Evolutionary conservation across 2,329 filamentous ascomycete genomes (phyloP).

Genomic region (Diaporthe eres): DNA sequence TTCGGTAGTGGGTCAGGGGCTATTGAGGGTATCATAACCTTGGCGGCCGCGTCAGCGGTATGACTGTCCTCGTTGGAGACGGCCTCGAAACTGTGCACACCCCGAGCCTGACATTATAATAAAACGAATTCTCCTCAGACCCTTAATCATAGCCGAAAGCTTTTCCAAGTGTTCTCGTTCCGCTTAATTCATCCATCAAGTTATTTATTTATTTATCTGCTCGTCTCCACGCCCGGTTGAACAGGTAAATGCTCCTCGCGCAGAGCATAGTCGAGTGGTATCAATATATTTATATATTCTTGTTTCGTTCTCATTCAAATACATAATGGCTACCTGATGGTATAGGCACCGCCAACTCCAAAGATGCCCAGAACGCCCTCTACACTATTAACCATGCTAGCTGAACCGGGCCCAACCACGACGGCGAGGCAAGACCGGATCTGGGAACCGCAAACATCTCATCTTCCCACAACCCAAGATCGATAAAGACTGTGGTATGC

Average conservation of each 20-base stretch:
- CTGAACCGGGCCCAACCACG: background rate
- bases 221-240: background rate
- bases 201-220: background rate
- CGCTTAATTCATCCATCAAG: background rate
- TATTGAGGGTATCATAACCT: conserved; percentile 21
- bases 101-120: background rate
- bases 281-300: background rate
- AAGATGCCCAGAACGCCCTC: conserved; percentile 32
- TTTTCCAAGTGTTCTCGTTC: background rate
- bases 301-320: conserved; percentile 7
- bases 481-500: conserved; percentile 27
- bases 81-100: background rate
- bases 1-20: conserved; percentile 11
- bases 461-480: background rate
- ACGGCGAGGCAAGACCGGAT: background rate
- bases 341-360: conserved; percentile 32
- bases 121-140: background rate
- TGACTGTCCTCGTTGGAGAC: background rate
- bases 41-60: conserved; percentile 7
- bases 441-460: background rate
- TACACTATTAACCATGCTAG: conserved; percentile 17
- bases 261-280: too few species aligned
- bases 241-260: background rate
- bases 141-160: background rate
- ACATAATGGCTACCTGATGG: conserved; percentile 10